A percentile compares a stretch with the other conserved stretches of the same genome.
These are phyloP conservation scores for Mortierella antarctica DNA, from an alignment of 192 early-diverging fungal species.

Conservation along the genomic window DNA sequence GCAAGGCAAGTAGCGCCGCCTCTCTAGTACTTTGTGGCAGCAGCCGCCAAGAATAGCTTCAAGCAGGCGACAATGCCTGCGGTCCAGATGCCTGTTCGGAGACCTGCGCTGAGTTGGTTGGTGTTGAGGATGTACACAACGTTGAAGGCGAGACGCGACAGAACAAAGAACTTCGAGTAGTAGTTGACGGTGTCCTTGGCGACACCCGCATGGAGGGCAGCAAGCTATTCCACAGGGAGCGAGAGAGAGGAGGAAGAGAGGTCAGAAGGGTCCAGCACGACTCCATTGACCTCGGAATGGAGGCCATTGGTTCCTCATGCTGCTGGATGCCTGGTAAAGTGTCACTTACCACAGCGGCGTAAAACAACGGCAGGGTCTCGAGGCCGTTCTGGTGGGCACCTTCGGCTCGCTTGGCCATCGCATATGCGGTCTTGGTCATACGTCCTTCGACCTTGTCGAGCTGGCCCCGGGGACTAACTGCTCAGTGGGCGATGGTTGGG, in stretches of 20 bases:
- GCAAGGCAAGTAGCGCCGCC: neutral
- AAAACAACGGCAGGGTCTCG: conserved; percentile 51
- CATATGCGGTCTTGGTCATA: conserved; percentile 47
- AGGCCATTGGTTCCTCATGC: neutral
- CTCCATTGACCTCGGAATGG: neutral
- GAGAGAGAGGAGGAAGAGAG: neutral
- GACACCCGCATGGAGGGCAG: conserved; percentile 45
- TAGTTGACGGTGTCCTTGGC: conserved; percentile 45
- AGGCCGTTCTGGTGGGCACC: conserved; percentile 52
- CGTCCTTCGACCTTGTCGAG: conserved; percentile 38
- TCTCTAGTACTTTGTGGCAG: conserved; percentile 37
- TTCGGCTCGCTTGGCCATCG: conserved; percentile 55
- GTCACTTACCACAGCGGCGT: conserved; percentile 49
- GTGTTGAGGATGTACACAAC: conserved; percentile 47
- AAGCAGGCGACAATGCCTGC: conserved; percentile 29
- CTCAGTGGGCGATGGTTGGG: neutral
- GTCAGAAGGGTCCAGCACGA: neutral
- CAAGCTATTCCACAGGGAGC: conserved; percentile 19
- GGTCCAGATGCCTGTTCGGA: conserved; percentile 34
- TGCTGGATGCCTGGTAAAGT: neutral
- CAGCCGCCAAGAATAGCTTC: conserved; percentile 47
- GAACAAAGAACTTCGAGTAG: conserved; percentile 33
- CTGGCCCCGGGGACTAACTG: conserved; percentile 51
- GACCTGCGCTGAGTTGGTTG: conserved; percentile 9
- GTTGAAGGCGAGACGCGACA: conserved; percentile 23